Evolutionary conservation across 2,329 filamentous ascomycete species (phyloP).

Genomic region (Paecilomyces fulvus): DNA sequence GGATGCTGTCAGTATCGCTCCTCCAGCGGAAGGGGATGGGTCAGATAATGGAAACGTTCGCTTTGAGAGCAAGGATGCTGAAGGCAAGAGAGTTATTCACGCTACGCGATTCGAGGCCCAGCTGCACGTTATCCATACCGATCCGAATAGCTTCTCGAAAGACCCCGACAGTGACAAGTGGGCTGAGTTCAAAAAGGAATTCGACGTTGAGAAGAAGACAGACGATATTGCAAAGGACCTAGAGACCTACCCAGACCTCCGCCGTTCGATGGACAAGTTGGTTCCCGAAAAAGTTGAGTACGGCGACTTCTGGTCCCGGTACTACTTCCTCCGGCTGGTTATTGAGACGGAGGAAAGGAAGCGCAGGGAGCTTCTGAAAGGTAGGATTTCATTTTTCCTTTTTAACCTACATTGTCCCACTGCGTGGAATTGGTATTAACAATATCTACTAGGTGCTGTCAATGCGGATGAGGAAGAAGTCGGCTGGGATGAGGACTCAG

Average conservation of each 20-base stretch:
- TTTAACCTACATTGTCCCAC: conserved; percentile 2
- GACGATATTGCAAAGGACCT: conserved; percentile 73
- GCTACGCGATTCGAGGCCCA: conserved; percentile 92
- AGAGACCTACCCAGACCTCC: conserved; percentile 76
- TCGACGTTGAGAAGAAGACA: conserved; percentile 78
- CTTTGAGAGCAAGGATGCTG: conserved; percentile 87
- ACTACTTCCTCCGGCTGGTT: conserved; percentile 88
- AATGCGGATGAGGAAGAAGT: conserved; percentile 63
- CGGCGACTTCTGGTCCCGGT: conserved; percentile 81
- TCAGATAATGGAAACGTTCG: conserved; percentile 54
- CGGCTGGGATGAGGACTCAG: conserved; percentile 63
- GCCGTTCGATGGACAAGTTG: conserved; percentile 84
- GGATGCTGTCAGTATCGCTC: conserved; percentile 81
- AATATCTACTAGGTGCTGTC: conserved; percentile 18
- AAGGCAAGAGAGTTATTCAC: conserved; percentile 88
- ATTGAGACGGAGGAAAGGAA: conserved; percentile 89
- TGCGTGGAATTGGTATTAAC: background rate
- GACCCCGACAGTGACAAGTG: conserved; percentile 73
- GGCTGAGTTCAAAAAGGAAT: conserved; percentile 61
- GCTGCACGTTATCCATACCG: conserved; percentile 88
- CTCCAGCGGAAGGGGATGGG: conserved; percentile 50
- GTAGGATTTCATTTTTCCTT: conserved; percentile 43
- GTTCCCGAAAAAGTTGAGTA: conserved; percentile 94
- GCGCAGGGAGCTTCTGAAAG: conserved; percentile 81
- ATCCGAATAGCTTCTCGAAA: conserved; percentile 68